Base-by-base conservation (phyloP, 768 basidiomycete species). In the Sporobolomyces pararoseus region DNA sequence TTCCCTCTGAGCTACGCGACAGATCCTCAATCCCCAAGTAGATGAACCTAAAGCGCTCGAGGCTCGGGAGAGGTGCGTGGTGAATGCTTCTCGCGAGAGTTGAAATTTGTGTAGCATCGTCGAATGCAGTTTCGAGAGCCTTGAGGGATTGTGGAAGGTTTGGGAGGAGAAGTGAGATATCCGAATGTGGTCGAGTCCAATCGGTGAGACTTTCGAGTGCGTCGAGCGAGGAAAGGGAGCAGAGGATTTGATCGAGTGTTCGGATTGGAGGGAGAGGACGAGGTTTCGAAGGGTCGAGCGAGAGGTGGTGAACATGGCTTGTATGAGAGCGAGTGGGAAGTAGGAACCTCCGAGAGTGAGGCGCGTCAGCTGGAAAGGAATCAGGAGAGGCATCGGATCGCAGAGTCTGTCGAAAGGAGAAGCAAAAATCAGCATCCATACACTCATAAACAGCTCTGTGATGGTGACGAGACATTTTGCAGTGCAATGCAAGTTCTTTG, bases 281-380 rank as follows among this genome's bases (percentile, higher is more conserved):
- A 58, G 55, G 55, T 19, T 4, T 32, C 19, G 4, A 23, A 58
- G 55, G n/a, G 55, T 58, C 4, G 29, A 14, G 6, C 14, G 13
- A 12, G 55, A 58, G 34, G 32, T 13, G 6, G 34, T 10, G 34
- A 58, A 39, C 12, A 58, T 29, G 32, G 17, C 4, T 19, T 35
- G 55, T 9, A 23, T 35, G 35, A 58, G 35, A 39, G 55, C 29
- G 55, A 58, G 34, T 7, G 35, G 55, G 34, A 58, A 58, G 34
- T 58, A 35, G 55, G 32, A 35, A 39, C 55, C 55, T 29, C 55
- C 55, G 12, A 58, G 55, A 39, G 55, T 58, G 55, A 58, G 55
- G 23, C 37, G 55, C 12, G 7, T 35, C 31, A 58, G 55, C 6
- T 35, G 55, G 55, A 35, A 58, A 19, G 55, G 55, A 19, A 58